Conservation (phyloP, 2,329 filamentous ascomycete species). For the Cercospora citrullina region DNA sequence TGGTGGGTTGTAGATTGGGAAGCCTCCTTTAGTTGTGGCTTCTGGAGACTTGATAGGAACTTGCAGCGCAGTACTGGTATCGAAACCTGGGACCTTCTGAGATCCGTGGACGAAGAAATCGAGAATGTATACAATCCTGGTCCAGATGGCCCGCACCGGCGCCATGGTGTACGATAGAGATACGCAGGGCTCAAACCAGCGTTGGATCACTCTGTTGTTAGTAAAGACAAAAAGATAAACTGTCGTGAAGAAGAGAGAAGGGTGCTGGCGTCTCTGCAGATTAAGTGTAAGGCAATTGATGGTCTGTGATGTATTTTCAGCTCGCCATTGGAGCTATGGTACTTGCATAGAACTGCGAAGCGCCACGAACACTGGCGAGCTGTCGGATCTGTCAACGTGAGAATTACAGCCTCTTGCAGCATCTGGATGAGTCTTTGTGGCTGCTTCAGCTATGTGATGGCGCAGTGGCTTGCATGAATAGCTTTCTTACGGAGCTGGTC, state of each 20-base stretch:
- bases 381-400: not conserved
- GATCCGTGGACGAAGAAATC: not conserved
- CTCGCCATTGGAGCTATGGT: not conserved
- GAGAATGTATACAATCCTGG: not conserved
- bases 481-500: not conserved
- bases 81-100: not conserved
- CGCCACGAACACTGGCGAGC: not conserved
- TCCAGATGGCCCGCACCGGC: not conserved
- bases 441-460: not conserved
- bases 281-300: not conserved
- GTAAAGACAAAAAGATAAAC: not conserved
- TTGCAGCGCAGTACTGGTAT: not conserved
- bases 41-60: conserved; percentile 4
- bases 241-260: not conserved
- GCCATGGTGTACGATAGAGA: not conserved
- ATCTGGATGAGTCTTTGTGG: not conserved
- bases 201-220: not conserved
- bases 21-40: not conserved
- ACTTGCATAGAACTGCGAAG: not conserved
- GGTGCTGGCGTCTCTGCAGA: not conserved
- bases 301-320: not conserved
- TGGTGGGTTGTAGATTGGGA: not conserved
- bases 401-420: not conserved
- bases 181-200: not conserved
- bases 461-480: not conserved